Evolutionary conservation across 2,329 filamentous ascomycete species (phyloP).

Genomic region (Verticillium isaacii): DNA sequence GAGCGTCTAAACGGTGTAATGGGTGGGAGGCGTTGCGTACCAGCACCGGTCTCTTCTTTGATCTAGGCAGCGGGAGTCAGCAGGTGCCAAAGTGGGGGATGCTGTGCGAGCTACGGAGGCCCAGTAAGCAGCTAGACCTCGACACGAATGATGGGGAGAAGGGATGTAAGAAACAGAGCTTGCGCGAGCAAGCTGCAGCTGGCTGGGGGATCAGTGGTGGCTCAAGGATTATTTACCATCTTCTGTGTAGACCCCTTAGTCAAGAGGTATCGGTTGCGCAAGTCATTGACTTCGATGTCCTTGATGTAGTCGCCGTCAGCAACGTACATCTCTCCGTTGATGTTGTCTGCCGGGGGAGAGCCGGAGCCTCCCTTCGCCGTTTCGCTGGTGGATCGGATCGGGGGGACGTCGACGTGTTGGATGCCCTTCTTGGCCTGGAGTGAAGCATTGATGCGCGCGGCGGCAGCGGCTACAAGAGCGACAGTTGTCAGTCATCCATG

Average conservation of each 20-base stretch:
- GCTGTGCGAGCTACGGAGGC: conserved; percentile 58
- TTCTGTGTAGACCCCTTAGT: conserved; percentile 97
- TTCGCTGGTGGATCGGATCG: conserved; percentile 57
- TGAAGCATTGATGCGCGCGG: conserved; percentile 79
- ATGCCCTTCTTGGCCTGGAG: conserved; percentile 83
- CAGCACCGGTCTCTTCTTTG: conserved; percentile 98
- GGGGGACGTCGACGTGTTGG: conserved; percentile 84
- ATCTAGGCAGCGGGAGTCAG: conserved; percentile 96
- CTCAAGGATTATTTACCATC: conserved; percentile 84
- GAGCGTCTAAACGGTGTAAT: conserved; percentile 41
- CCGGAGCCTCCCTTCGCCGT: conserved; percentile 21
- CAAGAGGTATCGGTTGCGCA: conserved; percentile 93
- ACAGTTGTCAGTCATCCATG: conserved; percentile 18
- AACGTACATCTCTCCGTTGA: conserved; percentile 88
- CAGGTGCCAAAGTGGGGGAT: conserved; percentile 76
- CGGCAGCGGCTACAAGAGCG: conserved; percentile 65
- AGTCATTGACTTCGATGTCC: conserved; percentile 97
- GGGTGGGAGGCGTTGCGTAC: conserved; percentile 67
- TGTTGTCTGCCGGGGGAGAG: conserved; percentile 40
- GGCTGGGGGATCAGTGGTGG: conserved; percentile 28
- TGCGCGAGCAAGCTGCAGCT: conserved; percentile 2
- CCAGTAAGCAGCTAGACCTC: conserved; percentile 66
- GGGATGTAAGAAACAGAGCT: conserved; percentile 25
- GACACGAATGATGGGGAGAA: conserved; percentile 37
- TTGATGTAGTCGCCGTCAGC: conserved; percentile 97